A percentile compares a stretch with the other conserved stretches of the same genome.
Evolutionary conservation across 345 rosid genomes (phyloP).

Genomic region (Populus nigra): DNA sequence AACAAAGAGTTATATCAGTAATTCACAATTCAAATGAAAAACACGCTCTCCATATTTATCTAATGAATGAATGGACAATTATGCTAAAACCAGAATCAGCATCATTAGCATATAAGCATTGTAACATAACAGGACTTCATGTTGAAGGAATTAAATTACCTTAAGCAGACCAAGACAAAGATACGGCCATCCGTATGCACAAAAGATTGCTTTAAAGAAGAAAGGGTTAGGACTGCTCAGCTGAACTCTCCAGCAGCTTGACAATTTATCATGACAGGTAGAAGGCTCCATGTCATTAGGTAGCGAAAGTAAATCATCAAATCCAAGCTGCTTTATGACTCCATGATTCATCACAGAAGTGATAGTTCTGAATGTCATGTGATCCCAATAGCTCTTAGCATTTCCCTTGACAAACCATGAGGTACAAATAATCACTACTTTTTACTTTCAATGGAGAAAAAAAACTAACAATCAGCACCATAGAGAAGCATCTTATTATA

Average conservation of each 20-base stretch:
- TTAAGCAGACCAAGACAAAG: slow-evolving; percentile 69
- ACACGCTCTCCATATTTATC: background rate
- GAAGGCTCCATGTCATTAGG: slow-evolving; percentile 78
- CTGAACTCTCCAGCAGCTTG: slow-evolving; percentile 64
- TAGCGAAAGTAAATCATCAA: slow-evolving; percentile 70
- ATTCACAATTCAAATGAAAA: background rate
- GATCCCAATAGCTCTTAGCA: slow-evolving; percentile 52
- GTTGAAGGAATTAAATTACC: slow-evolving; percentile 38
- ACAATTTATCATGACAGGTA: slow-evolving; percentile 53
- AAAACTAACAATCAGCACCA: background rate
- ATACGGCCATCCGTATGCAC: slow-evolving; percentile 83
- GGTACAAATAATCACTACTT: background rate
- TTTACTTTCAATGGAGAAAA: background rate
- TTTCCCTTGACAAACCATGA: slow-evolving; percentile 40
- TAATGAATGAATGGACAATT: background rate
- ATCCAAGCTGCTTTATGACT: slow-evolving; percentile 68
- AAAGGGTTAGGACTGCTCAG: slow-evolving; percentile 44
- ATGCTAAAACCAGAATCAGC: background rate
- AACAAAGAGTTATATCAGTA: background rate
- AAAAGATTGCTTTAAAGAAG: slow-evolving; percentile 65
- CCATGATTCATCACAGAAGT: slow-evolving; percentile 60
- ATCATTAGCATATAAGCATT: background rate
- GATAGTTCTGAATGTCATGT: slow-evolving; percentile 60
- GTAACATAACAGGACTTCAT: background rate
- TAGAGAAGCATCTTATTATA: background rate